phyloP scores from a whole-genome alignment of 2,329 filamentous ascomycete species.

The Aspergillus brasiliensis region DNA sequence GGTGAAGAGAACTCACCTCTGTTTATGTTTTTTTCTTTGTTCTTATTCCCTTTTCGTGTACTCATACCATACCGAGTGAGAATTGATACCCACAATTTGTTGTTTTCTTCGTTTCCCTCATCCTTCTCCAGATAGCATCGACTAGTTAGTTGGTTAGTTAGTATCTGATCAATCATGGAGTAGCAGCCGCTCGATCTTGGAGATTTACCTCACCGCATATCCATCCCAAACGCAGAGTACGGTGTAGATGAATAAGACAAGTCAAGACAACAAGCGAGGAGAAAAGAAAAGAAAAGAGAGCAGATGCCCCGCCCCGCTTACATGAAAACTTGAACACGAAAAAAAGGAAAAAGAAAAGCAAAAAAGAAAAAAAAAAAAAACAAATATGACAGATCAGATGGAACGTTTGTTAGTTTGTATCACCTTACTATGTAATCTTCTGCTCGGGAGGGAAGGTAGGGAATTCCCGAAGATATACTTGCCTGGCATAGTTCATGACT shows the following conservation, averaged over 20 bases:
- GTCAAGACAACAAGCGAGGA: background rate
- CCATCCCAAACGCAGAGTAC: too few species aligned
- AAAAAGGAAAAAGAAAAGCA: background rate
- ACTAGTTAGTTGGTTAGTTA: background rate
- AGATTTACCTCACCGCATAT: too few species aligned
- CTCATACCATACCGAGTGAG: background rate
- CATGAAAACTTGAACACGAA: too few species aligned
- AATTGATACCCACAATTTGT: conserved; percentile 2
- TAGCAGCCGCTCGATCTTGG: too few species aligned
- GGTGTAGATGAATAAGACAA: too few species aligned
- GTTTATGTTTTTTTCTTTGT: conserved; percentile 6
- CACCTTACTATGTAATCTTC: too few species aligned
- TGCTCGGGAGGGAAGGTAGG: too few species aligned
- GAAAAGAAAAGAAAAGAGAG: background rate
- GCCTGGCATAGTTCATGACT: too few species aligned
- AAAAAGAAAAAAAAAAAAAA: background rate
- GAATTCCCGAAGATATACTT: too few species aligned
- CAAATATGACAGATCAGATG: background rate
- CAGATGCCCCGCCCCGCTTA: background rate
- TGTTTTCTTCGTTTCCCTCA: background rate
- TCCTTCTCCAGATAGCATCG: background rate
- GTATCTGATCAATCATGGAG: too few species aligned
- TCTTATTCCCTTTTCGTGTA: background rate
- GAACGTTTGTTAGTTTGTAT: too few species aligned
- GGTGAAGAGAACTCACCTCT: background rate